Conservation (phyloP, 495 filamentous ascomycete species). For the Penicillium cinerascens region DNA sequence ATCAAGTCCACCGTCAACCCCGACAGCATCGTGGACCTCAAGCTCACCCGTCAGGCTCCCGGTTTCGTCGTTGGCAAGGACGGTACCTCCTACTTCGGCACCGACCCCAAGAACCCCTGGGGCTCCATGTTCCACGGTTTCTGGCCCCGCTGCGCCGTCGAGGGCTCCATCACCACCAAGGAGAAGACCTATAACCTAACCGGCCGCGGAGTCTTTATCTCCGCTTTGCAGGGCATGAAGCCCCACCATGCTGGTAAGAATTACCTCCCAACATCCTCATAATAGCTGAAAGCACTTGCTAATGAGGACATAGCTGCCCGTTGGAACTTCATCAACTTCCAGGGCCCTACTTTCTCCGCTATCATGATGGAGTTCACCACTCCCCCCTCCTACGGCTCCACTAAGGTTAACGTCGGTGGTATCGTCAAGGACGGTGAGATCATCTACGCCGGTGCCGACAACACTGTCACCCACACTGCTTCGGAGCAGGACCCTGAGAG, state of each 20-base stretch:
- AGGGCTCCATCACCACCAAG: slow-evolving; percentile 81
- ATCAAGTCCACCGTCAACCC: slow-evolving; percentile 84
- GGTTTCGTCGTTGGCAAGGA: slow-evolving; percentile 85
- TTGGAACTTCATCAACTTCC: slow-evolving; percentile 94
- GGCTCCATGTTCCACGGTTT: slow-evolving; percentile 87
- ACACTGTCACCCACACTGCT: slow-evolving; percentile 62
- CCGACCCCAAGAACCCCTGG: slow-evolving; percentile 81
- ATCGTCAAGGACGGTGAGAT: slow-evolving; percentile 79
- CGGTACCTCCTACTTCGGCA: slow-evolving; percentile 80
- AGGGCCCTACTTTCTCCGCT: slow-evolving; percentile 79
- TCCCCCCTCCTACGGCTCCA: slow-evolving; percentile 89
- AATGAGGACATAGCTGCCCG: slow-evolving; percentile 57
- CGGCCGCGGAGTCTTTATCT: slow-evolving; percentile 71
- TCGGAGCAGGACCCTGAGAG: slow-evolving; percentile 67
- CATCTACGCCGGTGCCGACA: slow-evolving; percentile 63
- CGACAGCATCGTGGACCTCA: slow-evolving; percentile 76
- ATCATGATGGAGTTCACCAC: slow-evolving; percentile 96
- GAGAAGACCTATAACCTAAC: slow-evolving; percentile 78
- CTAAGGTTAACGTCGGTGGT: slow-evolving; percentile 79
- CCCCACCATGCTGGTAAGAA: slow-evolving; percentile 84
- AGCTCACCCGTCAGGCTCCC: slow-evolving; percentile 67
- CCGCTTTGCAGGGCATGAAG: slow-evolving; percentile 96
- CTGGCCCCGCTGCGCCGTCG: slow-evolving; percentile 81
- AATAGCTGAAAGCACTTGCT: neutral
- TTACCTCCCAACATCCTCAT: neutral